Conservation (phyloP, 2,329 filamentous ascomycete genomes). For the Zymoseptoria brevis region DNA sequence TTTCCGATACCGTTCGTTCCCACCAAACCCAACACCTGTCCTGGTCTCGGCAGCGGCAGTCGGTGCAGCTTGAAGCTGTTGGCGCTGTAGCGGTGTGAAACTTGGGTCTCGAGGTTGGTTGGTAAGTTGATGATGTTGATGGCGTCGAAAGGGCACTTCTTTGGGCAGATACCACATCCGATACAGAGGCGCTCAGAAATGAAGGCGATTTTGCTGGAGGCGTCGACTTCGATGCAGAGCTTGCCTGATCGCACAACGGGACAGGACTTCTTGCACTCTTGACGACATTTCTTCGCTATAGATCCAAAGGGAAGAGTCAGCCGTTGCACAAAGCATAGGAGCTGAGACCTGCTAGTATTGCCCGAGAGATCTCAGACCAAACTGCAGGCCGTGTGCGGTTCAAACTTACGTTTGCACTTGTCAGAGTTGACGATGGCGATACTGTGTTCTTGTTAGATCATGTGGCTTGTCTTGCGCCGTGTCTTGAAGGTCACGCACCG, state of each 20-base stretch:
- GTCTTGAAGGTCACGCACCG: constrained; percentile 54
- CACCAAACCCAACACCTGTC: constrained; percentile 90
- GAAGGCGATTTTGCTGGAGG: constrained; percentile 90
- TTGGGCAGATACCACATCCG: constrained; percentile 98
- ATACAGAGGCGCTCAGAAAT: constrained; percentile 95
- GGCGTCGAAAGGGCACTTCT: constrained; percentile 97
- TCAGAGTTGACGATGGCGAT: constrained; percentile 98
- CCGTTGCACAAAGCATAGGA: constrained; percentile 29
- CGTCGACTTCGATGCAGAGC: constrained; percentile 87
- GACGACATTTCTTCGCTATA: constrained; percentile 69
- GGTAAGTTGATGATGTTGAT: constrained; percentile 99
- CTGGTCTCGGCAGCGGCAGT: constrained; percentile 88
- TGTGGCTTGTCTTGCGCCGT: background rate
- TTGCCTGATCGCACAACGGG: constrained; percentile 96
- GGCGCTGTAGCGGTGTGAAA: constrained; percentile 96
- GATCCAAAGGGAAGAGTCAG: background rate
- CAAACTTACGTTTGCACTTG: constrained; percentile 48
- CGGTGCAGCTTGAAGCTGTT: constrained; percentile 99
- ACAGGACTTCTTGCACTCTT: constrained; percentile 96
- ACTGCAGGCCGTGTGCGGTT: too few relatives aligned
- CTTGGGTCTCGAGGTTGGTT: constrained; percentile 95
- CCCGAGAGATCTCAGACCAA: constrained; percentile 37
- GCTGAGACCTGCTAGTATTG: constrained; percentile 63
- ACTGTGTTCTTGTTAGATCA: constrained; percentile 44
- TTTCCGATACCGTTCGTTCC: constrained; percentile 99